Conservation (phyloP, 2,329 filamentous ascomycete species). For the Claviceps pusilla region DNA sequence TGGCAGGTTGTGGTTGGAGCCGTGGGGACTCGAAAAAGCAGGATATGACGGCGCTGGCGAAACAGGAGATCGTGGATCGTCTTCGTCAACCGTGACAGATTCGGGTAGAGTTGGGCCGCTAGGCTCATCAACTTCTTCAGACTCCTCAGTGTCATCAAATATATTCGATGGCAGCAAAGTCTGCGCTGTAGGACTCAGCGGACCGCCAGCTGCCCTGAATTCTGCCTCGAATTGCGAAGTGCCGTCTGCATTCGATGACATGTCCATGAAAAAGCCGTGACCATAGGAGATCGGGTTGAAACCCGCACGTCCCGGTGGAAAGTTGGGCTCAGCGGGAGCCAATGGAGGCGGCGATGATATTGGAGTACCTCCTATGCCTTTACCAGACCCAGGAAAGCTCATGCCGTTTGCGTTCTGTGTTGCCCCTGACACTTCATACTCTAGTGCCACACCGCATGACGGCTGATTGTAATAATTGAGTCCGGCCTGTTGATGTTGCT, state of each 20-base stretch:
- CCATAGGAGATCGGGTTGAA: slow-evolving; percentile 38
- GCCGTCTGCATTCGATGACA: slow-evolving; percentile 23
- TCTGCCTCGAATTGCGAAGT: slow-evolving; percentile 45
- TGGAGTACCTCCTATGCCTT: slow-evolving; percentile 1
- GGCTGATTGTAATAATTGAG: slow-evolving; percentile 30
- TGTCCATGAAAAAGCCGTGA: slow-evolving; percentile 37
- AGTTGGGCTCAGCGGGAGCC: slow-evolving; percentile 22
- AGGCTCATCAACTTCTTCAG: slow-evolving; percentile 27
- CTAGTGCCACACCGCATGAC: slow-evolving; percentile 28
- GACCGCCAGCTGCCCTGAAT: slow-evolving; percentile 46
- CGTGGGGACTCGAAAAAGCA: slow-evolving; percentile 46
- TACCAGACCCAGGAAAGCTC: slow-evolving; percentile 14
- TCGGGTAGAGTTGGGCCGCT: slow-evolving; percentile 20
- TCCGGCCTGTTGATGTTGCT: slow-evolving; percentile 25
- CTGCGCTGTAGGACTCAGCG: slow-evolving; percentile 63
- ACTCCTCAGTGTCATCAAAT: slow-evolving; percentile 45
- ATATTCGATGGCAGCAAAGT: slow-evolving; percentile 56
- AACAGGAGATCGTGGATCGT: slow-evolving; percentile 44
- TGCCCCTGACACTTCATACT: slow-evolving; percentile 29
- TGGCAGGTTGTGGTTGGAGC: slow-evolving; percentile 42
- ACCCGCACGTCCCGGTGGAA: slow-evolving; percentile 36
- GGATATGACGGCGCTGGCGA: slow-evolving; percentile 44
- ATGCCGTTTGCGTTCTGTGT: slow-evolving; percentile 30
- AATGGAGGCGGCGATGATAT: slow-evolving; percentile 3
- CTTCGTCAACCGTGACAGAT: slow-evolving; percentile 15